phyloP scores from a whole-genome alignment of 768 basidiomycete genomes.

The Mycena latifolia region DNA sequence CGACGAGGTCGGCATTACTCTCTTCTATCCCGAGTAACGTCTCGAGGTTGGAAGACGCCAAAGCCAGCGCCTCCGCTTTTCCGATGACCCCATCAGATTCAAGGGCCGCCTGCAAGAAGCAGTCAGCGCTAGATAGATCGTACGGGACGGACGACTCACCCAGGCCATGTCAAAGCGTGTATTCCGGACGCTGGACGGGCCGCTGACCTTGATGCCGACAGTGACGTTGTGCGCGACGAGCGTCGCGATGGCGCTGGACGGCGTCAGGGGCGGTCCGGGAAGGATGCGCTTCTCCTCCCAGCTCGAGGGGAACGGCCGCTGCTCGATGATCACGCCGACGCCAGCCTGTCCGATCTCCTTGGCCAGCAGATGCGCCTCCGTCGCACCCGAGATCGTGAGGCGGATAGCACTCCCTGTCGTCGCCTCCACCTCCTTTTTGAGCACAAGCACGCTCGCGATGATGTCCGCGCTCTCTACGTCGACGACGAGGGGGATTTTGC shows the following conservation, averaged over 20 bases:
- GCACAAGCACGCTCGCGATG: constrained; percentile 74
- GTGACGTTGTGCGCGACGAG: constrained; percentile 73
- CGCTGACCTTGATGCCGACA: constrained; percentile 69
- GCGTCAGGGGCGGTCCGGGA: constrained; percentile 77
- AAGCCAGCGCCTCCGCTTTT: constrained; percentile 48
- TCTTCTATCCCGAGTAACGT: constrained; percentile 51
- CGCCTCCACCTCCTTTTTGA: constrained; percentile 68
- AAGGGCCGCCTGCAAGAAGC: constrained; percentile 48
- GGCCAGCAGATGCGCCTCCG: constrained; percentile 75
- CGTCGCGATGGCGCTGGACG: constrained; percentile 67
- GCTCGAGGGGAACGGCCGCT: constrained; percentile 70
- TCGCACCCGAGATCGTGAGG: constrained; percentile 68
- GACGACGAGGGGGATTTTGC: constrained; percentile 73
- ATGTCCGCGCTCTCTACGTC: constrained; percentile 79
- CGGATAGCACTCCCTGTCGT: constrained; percentile 47
- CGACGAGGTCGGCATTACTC: constrained; percentile 52
- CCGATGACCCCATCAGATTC: constrained; percentile 54
- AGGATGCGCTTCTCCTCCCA: constrained; percentile 76
- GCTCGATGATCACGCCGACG: constrained; percentile 77
- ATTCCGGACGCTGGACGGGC: constrained; percentile 70
- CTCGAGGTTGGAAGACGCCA: constrained; percentile 58
- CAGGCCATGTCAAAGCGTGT: constrained; percentile 75
- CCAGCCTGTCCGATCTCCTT: constrained; percentile 69
- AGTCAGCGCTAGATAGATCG: not conserved
- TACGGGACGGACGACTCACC: constrained; percentile 47